A percentile compares a stretch with the other conserved stretches of the same genome.
phyloP scores from a whole-genome alignment of 129 eudicot species.

The Solidago caesia region DNA sequence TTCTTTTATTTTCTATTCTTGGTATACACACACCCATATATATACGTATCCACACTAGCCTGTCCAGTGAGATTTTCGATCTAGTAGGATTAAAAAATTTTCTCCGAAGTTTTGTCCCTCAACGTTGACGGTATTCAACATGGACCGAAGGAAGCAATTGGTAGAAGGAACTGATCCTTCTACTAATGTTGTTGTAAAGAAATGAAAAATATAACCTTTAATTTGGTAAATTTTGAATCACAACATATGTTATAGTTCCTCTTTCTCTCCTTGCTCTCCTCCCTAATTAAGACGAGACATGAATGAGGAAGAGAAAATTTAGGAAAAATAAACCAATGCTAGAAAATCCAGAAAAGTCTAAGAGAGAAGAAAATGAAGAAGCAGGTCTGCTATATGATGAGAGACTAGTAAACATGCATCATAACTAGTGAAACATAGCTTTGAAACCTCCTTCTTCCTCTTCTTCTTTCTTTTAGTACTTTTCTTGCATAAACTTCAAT shows the following conservation, averaged over 20 bases:
- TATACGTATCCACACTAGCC: too few species aligned
- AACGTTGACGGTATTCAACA: too few species aligned
- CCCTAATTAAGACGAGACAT: slow-evolving; percentile 22
- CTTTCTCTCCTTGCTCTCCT: slow-evolving; percentile 22
- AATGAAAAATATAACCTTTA: slow-evolving; percentile 15
- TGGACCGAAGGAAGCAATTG: background rate
- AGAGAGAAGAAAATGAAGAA: slow-evolving; percentile 37
- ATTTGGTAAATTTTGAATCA: slow-evolving; percentile 18
- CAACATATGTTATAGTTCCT: slow-evolving; percentile 26
- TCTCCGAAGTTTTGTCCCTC: too few species aligned
- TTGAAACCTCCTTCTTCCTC: slow-evolving; percentile 30
- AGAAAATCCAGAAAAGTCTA: slow-evolving; percentile 26
- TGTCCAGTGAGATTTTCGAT: too few species aligned
- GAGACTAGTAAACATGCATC: slow-evolving; percentile 19
- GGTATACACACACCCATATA: too few species aligned
- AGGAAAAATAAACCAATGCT: slow-evolving; percentile 26
- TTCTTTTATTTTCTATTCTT: too few species aligned
- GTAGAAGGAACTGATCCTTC: background rate
- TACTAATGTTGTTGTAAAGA: background rate
- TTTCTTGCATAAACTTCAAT: slow-evolving; percentile 25
- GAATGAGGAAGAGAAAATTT: slow-evolving; percentile 20
- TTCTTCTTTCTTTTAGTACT: slow-evolving; percentile 29
- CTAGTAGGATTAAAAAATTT: too few species aligned
- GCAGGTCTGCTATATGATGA: slow-evolving; percentile 30
- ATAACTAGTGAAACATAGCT: background rate